A percentile compares a stretch with the other conserved stretches of the same genome.
Conservation (phyloP, 1,284 basidiomycete genomes). For the Pseudozyma pruni region DNA sequence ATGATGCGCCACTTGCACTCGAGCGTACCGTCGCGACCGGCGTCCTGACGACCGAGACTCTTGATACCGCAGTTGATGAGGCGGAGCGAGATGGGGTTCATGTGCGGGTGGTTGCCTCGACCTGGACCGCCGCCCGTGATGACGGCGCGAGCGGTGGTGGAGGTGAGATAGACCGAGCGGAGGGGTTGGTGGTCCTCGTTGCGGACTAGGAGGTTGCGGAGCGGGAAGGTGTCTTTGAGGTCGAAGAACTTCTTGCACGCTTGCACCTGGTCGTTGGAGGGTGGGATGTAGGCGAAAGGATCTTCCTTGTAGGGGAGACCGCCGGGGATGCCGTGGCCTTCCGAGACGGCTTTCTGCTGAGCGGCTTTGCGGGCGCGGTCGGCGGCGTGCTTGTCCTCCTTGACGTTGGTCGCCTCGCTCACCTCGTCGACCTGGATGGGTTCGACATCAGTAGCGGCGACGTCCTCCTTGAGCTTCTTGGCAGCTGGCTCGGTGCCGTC, state of each 20-base stretch:
- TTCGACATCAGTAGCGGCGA: slow-evolving; percentile 6
- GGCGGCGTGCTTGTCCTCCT: slow-evolving; percentile 57
- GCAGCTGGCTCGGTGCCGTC: slow-evolving; percentile 35
- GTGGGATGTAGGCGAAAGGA: slow-evolving; percentile 59
- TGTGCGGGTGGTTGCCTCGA: slow-evolving; percentile 52
- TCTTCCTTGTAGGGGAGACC: slow-evolving; percentile 66
- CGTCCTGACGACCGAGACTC: slow-evolving; percentile 73
- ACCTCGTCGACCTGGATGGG: slow-evolving; percentile 11
- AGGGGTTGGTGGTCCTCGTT: slow-evolving; percentile 81
- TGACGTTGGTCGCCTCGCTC: slow-evolving; percentile 26
- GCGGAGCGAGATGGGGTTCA: slow-evolving; percentile 81
- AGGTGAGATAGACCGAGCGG: slow-evolving; percentile 89
- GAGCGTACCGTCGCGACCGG: slow-evolving; percentile 67
- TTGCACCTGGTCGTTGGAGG: slow-evolving; percentile 52
- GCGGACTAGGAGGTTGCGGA: slow-evolving; percentile 82
- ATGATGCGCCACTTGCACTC: slow-evolving; percentile 78
- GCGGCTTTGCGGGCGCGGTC: slow-evolving; percentile 48
- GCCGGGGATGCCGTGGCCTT: slow-evolving; percentile 53
- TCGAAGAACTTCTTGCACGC: slow-evolving; percentile 77
- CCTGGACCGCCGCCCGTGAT: slow-evolving; percentile 77
- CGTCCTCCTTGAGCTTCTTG: slow-evolving; percentile 51
- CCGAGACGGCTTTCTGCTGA: slow-evolving; percentile 37
- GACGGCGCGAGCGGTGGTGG: slow-evolving; percentile 79
- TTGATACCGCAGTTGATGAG: slow-evolving; percentile 92
- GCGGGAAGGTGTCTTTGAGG: slow-evolving; percentile 79